phyloP scores from a whole-genome alignment of 2,329 filamentous ascomycete genomes.

The Fusarium xylarioides region DNA sequence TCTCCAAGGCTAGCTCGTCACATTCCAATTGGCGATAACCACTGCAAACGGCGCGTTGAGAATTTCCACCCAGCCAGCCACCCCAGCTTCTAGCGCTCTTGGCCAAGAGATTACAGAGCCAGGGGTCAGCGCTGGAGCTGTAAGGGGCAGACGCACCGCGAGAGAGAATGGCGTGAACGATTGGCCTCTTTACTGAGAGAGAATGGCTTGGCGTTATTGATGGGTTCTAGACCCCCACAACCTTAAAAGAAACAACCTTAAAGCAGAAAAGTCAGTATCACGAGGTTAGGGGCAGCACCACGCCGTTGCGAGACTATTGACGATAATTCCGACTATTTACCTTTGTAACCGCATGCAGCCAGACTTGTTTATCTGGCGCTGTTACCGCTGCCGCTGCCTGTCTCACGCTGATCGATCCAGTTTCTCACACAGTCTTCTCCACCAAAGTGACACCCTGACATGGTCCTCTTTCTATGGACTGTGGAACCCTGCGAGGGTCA shows the following conservation, averaged over 20 bases:
- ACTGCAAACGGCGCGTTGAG: not conserved
- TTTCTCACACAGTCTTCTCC: not conserved
- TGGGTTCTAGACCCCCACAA: conserved; percentile 4
- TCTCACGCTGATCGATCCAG: conserved; percentile 12
- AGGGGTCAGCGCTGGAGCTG: not conserved
- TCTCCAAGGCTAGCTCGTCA: too few species aligned
- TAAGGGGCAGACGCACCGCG: conserved; percentile 11
- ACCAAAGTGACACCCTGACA: conserved; percentile 7
- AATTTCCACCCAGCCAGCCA: not conserved
- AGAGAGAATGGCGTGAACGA: not conserved
- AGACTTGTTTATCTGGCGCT: conserved; percentile 5
- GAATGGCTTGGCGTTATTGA: conserved; percentile 5
- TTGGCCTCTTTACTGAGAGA: not conserved
- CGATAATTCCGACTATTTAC: not conserved
- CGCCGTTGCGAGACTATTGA: not conserved
- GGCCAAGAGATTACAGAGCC: conserved; percentile 15
- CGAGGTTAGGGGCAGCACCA: not conserved
- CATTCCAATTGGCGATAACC: not conserved
- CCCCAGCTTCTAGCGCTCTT: not conserved
- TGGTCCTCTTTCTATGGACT: not conserved
- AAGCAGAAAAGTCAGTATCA: not conserved
- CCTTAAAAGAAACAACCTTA: conserved; percentile 15
- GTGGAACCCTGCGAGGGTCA: conserved; percentile 17
- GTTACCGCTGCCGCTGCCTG: not conserved
- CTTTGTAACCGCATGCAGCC: not conserved